phyloP scores from a whole-genome alignment of 192 early-diverging fungal species.

The Globomyces pollinis-pini region DNA sequence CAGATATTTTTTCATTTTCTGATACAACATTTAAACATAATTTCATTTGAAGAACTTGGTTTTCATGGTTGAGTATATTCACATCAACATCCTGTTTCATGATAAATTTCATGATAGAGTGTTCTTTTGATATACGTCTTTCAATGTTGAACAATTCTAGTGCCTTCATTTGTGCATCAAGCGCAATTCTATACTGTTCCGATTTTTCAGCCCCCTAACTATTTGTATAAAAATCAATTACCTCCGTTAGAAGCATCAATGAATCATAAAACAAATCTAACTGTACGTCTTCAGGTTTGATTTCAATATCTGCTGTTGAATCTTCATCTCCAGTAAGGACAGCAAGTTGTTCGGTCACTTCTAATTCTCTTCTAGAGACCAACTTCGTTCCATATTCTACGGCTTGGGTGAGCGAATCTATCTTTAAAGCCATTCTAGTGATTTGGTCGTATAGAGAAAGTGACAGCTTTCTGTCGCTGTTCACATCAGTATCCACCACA shows the following conservation, averaged over 20 bases:
- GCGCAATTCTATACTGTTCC: neutral
- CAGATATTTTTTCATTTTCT: neutral
- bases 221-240: too few relatives aligned
- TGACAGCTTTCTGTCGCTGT: neutral
- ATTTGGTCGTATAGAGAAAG: neutral
- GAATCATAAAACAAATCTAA: slow-evolving; percentile 1
- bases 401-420: neutral
- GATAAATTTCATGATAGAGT: neutral
- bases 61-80: too few relatives aligned
- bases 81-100: neutral
- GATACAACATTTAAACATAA: neutral
- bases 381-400: slow-evolving; percentile 7
- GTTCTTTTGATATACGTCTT: neutral
- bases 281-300: neutral
- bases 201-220: neutral
- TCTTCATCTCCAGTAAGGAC: too few relatives aligned
- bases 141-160: slow-evolving; percentile 5
- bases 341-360: neutral
- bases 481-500: neutral
- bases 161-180: neutral
- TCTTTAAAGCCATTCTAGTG: neutral
- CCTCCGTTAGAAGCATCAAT: slow-evolving; percentile 1
- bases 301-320: neutral
- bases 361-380: neutral
- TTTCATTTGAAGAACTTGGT: neutral